These are phyloP conservation scores for Aspergillus sp. DNA, from an alignment of 2,329 filamentous ascomycete genomes.

Conservation along the genomic window DNA sequence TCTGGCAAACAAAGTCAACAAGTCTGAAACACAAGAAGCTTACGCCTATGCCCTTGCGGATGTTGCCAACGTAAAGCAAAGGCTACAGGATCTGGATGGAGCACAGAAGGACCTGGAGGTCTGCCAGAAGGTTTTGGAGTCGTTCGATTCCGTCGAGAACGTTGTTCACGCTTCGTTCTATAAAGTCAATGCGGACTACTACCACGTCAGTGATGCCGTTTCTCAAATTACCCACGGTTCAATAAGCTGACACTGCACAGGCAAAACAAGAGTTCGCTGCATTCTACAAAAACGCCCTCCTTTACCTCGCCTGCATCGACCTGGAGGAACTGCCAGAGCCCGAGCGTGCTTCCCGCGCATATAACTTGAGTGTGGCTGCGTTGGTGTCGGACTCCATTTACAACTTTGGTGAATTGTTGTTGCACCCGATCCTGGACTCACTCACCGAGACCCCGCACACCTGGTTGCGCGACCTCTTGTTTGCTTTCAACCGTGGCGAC, in stretches of 20 bases:
- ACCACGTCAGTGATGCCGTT: slow-evolving; percentile 55
- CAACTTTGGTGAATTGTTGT: slow-evolving; percentile 98
- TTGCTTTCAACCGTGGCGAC: slow-evolving; percentile 96
- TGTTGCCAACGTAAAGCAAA: slow-evolving; percentile 80
- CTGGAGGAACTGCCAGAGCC: slow-evolving; percentile 65
- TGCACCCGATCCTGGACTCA: slow-evolving; percentile 91
- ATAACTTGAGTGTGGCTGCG: slow-evolving; percentile 88
- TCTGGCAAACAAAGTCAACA: slow-evolving; percentile 83
- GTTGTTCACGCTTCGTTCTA: slow-evolving; percentile 96
- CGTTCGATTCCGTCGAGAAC: slow-evolving; percentile 91
- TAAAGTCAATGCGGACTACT: slow-evolving; percentile 89
- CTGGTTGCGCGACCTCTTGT: slow-evolving; percentile 93
- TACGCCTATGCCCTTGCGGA: slow-evolving; percentile 91
- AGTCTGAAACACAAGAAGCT: slow-evolving; percentile 88
- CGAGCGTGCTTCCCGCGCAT: slow-evolving; percentile 78
- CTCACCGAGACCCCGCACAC: slow-evolving; percentile 69
- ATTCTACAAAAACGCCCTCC: slow-evolving; percentile 95
- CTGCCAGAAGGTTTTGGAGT: slow-evolving; percentile 82
- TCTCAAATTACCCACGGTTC: background rate
- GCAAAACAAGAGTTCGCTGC: slow-evolving; percentile 86
- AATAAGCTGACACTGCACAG: slow-evolving; percentile 29
- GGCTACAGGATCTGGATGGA: slow-evolving; percentile 72
- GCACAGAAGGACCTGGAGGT: slow-evolving; percentile 81
- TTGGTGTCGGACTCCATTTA: slow-evolving; percentile 94
- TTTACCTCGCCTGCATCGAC: slow-evolving; percentile 95